A percentile compares a stretch with the other conserved stretches of the same genome.
Conservation (phyloP, 176 grass and related monocot genomes). For the Thinopyrum elongatum region DNA sequence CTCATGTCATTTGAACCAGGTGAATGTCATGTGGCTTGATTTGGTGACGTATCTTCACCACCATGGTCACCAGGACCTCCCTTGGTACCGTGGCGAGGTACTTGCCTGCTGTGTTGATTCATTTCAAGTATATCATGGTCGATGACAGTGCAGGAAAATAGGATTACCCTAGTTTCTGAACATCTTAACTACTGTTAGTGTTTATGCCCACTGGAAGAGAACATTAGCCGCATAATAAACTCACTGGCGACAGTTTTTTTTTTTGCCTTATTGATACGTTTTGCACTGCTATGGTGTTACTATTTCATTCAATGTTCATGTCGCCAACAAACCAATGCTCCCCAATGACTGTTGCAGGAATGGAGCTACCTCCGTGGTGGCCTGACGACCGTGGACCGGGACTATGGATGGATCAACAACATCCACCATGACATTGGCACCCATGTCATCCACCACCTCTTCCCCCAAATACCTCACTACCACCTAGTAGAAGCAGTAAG, state of each 20-base stretch:
- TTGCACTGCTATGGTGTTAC: background rate
- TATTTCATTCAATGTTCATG: background rate
- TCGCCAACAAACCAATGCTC: background rate
- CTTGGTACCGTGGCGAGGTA: slow-evolving; percentile 94
- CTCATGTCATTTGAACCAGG: slow-evolving; percentile 33
- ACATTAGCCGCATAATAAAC: background rate
- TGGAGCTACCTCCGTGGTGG: slow-evolving; percentile 94
- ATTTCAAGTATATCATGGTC: background rate
- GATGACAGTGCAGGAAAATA: slow-evolving; percentile 2
- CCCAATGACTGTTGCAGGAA: slow-evolving; percentile 44
- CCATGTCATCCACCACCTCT: slow-evolving; percentile 96
- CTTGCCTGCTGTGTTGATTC: background rate
- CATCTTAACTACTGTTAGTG: background rate
- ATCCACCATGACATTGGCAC: slow-evolving; percentile 97
- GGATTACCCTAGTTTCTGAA: background rate
- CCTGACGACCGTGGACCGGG: slow-evolving; percentile 74
- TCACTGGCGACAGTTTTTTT: background rate
- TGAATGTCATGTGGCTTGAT: slow-evolving; percentile 86
- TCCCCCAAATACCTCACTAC: slow-evolving; percentile 94
- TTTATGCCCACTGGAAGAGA: background rate
- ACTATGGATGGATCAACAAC: slow-evolving; percentile 96
- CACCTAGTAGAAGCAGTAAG: slow-evolving; percentile 84
- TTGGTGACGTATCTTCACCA: slow-evolving; percentile 94
- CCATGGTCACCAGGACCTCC: slow-evolving; percentile 68
- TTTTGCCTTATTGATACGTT: background rate